Evolutionary conservation across 179 eudicot genomes (phyloP).

Genomic region (Beta macrorhiza): DNA sequence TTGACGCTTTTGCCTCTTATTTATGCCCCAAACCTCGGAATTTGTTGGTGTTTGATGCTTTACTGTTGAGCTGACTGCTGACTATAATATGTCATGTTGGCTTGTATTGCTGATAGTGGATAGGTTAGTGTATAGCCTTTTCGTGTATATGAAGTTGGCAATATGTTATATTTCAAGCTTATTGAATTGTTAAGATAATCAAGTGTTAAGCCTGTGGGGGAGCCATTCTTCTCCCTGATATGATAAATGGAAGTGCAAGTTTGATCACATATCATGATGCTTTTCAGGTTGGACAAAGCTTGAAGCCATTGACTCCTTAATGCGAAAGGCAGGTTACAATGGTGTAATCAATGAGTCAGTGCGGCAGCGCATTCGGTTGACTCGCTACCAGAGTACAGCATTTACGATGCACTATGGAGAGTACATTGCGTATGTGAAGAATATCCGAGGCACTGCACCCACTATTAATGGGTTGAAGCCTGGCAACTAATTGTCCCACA

Average conservation of each 20-base stretch:
- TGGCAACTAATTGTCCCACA: conserved; percentile 22
- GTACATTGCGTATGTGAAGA: conserved; percentile 59
- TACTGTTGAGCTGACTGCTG: background rate
- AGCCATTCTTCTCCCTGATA: background rate
- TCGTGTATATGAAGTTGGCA: background rate
- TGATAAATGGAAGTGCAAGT: background rate
- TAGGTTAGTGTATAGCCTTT: background rate
- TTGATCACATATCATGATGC: background rate
- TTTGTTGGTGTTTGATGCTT: background rate
- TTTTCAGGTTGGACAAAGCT: conserved; percentile 75
- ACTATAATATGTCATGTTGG: background rate
- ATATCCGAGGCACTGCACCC: conserved; percentile 61
- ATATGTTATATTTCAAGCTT: background rate
- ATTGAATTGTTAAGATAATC: background rate
- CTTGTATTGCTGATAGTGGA: background rate
- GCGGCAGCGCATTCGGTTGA: conserved; percentile 59
- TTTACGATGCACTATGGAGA: conserved; percentile 74
- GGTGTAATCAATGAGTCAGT: conserved; percentile 70
- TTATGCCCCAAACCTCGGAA: background rate
- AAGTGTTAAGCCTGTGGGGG: background rate
- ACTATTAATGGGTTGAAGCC: conserved; percentile 51
- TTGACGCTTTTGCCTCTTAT: background rate
- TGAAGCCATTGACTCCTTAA: conserved; percentile 82
- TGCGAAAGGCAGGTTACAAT: conserved; percentile 77
- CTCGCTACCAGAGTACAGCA: conserved; percentile 88